Conservation (phyloP, 805 yeast species). For the Starmerella etchellsii region DNA sequence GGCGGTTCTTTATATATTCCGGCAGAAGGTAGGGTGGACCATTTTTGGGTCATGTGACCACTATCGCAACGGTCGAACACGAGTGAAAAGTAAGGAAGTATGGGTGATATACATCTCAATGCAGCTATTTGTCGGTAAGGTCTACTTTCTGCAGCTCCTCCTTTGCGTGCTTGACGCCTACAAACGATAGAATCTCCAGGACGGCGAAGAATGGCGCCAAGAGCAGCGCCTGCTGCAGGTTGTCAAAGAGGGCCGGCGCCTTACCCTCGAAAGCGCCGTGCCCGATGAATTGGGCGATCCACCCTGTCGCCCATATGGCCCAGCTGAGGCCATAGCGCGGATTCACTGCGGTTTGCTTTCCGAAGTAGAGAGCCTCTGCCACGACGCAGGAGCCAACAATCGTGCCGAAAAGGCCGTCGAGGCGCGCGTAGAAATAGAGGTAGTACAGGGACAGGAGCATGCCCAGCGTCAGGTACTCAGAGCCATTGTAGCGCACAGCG, state of each 20-base stretch:
- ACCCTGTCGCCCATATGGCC: conserved; percentile 40
- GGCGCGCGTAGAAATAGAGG: conserved; percentile 42
- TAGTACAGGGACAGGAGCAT: conserved; percentile 36
- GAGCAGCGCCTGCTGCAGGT: conserved; percentile 69
- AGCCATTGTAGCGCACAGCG: conserved; percentile 22
- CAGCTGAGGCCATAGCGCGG: conserved; percentile 26
- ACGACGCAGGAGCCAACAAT: conserved; percentile 33
- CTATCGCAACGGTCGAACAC: too few relatives aligned
- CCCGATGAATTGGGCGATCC: conserved; percentile 81
- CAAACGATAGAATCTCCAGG: conserved; percentile 56
- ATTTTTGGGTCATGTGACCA: too few relatives aligned
- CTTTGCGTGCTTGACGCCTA: conserved; percentile 38
- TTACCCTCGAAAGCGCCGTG: conserved; percentile 71
- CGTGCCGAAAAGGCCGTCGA: conserved; percentile 43
- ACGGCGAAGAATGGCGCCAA: conserved; percentile 84
- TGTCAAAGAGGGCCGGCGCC: conserved; percentile 81
- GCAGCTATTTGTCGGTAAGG: background rate
- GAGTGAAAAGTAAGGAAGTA: too few relatives aligned
- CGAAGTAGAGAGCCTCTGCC: conserved; percentile 21
- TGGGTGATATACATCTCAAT: too few relatives aligned
- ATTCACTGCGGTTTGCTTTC: conserved; percentile 22
- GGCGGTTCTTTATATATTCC: too few relatives aligned
- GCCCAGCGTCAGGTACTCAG: conserved; percentile 29
- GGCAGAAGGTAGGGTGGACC: too few relatives aligned
- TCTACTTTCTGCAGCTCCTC: conserved; percentile 10